Percentiles rank a stretch among this genome's conserved stretches.
These are phyloP conservation scores for Bruguiera sexangula DNA, from an alignment of 345 rosid species.

Conservation along the genomic window DNA sequence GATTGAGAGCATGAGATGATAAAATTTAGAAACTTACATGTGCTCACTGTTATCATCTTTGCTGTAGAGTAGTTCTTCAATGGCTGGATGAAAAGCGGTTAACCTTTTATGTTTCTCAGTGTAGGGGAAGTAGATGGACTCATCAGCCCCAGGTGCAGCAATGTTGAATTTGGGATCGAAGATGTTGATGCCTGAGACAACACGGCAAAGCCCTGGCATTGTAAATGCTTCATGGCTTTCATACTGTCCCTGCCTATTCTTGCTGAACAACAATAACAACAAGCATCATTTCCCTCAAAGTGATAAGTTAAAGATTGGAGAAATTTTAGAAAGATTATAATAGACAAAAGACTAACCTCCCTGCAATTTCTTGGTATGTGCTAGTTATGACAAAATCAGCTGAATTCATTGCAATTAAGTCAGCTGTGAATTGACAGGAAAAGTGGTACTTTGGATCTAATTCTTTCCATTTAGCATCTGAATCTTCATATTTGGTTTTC, in stretches of 20 bases:
- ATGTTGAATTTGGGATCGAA: slow-evolving; percentile 94
- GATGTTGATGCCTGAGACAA: slow-evolving; percentile 83
- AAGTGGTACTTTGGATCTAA: slow-evolving; percentile 83
- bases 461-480: slow-evolving; percentile 86
- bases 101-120: slow-evolving; percentile 50
- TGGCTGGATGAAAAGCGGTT: slow-evolving; percentile 60
- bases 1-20: no score
- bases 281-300: background rate
- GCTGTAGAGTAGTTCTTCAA: slow-evolving; percentile 67
- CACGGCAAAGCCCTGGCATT: slow-evolving; percentile 87
- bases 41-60: slow-evolving; percentile 64
- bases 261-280: slow-evolving; percentile 37
- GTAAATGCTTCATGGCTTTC: slow-evolving; percentile 81
- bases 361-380: slow-evolving; percentile 95
- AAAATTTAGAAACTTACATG: slow-evolving; percentile 43
- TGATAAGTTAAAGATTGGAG: background rate
- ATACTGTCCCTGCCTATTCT: slow-evolving; percentile 78
- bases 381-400: slow-evolving; percentile 86
- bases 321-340: background rate
- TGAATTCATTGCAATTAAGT: slow-evolving; percentile 73
- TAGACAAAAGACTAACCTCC: slow-evolving; percentile 49
- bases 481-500: slow-evolving; percentile 88
- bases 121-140: slow-evolving; percentile 86
- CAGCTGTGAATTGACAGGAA: slow-evolving; percentile 93
- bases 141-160: slow-evolving; percentile 93